Base-by-base conservation (phyloP, 352 stramenopile genomes). In the Aphanomyces cochlioides region DNA sequence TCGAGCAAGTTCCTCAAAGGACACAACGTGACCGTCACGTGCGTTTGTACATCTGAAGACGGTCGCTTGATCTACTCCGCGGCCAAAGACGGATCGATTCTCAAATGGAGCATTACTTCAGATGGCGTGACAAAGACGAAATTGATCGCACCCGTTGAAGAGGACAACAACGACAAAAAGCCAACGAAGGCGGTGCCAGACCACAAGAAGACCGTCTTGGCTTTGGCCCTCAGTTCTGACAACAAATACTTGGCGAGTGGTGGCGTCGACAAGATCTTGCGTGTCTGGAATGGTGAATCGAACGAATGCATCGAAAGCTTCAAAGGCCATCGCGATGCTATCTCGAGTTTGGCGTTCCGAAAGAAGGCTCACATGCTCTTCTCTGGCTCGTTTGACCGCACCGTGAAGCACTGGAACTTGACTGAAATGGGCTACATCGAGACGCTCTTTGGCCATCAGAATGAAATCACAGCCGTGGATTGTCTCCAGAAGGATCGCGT, bases 391-490 rank as follows among this genome's bases (percentile, higher is more conserved):
- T 72, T 96, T 28, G 93, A 98, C 69, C 87, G 93, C 48, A 95
- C 84, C 36, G 89, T 97, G 64, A 98, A 98, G 78, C 88, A 97
- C 76, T 98, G 93, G 94, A 97, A 97, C 82, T 80, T 98, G 50
- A 96, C 87, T 4, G 92, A 98, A 72, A 98, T 97, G 90, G 90
- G 87, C 34, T 98, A 98, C 76, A 83, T 98, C 28, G 94, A 98
- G 79, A 98, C 94, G 57, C 80, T 98, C 19, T 98, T 98, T 73
- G 92, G 92, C 40, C 90, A 98, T 68, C 90, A 98, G 74, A 83
- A 83, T 38, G 89, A 96, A 61, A 86, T 98, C 41, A 88, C 96
- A 38, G 90, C 78, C 59, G 83, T 98, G 6, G 93, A 98, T 63
- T 90, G 88, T 71, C 77, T 95, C 19, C 88, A 96, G 72, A 92